Evolutionary conservation across 441 rosid genomes (phyloP).

Genomic region (Adansonia gregorii): DNA sequence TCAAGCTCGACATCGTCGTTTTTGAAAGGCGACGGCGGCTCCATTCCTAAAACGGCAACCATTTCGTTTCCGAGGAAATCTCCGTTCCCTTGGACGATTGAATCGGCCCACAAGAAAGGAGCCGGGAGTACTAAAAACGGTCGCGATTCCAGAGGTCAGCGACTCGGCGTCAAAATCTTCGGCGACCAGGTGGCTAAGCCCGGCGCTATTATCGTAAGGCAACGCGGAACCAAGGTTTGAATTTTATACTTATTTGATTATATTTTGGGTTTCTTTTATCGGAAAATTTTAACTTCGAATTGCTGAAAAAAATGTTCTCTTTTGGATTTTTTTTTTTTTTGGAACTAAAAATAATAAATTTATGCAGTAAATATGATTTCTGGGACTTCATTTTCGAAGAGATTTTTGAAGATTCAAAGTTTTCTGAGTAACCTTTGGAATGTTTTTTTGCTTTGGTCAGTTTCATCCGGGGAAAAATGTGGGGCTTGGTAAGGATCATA

Average conservation of each 20-base stretch:
- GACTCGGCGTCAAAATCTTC: conserved; percentile 89
- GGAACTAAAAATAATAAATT: not conserved
- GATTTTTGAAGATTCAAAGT: not conserved
- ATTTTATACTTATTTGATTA: not conserved
- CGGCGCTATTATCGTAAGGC: conserved; percentile 89
- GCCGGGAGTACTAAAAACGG: conserved; percentile 98
- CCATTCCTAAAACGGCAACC: conserved; percentile 39
- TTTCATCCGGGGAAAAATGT: conserved; percentile 91
- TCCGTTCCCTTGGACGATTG: conserved; percentile 63
- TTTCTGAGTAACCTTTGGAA: not conserved
- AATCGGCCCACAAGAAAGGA: conserved; percentile 96
- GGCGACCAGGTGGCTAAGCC: conserved; percentile 93
- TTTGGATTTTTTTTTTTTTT: not conserved
- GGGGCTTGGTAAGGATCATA: conserved; percentile 89
- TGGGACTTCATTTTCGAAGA: not conserved
- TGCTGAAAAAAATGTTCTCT: not conserved
- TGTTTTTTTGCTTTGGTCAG: conserved; percentile 39
- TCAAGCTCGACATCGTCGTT: conserved; percentile 61
- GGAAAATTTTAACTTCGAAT: not conserved
- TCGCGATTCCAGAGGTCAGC: conserved; percentile 83
- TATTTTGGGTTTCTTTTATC: not conserved
- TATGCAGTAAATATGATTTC: not conserved
- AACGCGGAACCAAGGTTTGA: conserved; percentile 91
- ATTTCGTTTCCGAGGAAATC: conserved; percentile 50
- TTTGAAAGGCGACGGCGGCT: conserved; percentile 50